phyloP scores from a whole-genome alignment of 2,329 filamentous ascomycete genomes.

The Beauveria rudraprayagi region DNA sequence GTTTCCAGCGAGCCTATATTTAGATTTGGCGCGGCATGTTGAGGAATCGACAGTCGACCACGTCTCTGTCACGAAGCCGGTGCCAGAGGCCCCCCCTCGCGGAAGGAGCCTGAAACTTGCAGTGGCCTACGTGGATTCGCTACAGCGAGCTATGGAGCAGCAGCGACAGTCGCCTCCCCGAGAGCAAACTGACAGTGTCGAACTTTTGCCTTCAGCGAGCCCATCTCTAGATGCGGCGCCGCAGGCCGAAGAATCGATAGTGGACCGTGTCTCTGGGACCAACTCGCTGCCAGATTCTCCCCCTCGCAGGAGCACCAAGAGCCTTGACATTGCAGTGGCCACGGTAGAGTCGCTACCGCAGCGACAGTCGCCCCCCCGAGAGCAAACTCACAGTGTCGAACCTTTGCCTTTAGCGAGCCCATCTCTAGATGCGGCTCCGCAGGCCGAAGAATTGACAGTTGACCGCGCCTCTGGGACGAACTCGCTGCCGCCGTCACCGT shows the following conservation, averaged over 20 bases:
- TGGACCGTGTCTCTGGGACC: conserved; percentile 19
- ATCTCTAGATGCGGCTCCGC: neutral
- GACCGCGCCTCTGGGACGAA: conserved; percentile 22
- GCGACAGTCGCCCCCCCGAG: neutral
- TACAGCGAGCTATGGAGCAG: neutral
- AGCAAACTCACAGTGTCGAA: neutral
- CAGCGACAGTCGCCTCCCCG: neutral
- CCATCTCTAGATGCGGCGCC: neutral
- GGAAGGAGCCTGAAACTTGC: neutral
- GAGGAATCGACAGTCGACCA: neutral
- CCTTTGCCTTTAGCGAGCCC: neutral
- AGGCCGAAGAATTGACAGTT: neutral
- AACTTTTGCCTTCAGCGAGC: neutral
- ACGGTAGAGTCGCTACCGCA: neutral
- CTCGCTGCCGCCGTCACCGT: conserved; percentile 25
- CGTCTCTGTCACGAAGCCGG: conserved; percentile 25
- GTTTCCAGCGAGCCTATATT: neutral
- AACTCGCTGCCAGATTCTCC: conserved; percentile 23
- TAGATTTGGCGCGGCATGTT: neutral
- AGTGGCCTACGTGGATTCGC: too few species aligned
- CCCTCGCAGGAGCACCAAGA: neutral
- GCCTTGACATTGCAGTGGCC: neutral
- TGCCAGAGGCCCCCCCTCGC: conserved; percentile 13
- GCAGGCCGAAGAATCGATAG: neutral
- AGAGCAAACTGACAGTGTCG: neutral